Evolutionary conservation across 2,329 filamentous ascomycete genomes (phyloP), one percentile per base, ranked within the genome.

Genomic region (Hypoxylon sp.): DNA sequence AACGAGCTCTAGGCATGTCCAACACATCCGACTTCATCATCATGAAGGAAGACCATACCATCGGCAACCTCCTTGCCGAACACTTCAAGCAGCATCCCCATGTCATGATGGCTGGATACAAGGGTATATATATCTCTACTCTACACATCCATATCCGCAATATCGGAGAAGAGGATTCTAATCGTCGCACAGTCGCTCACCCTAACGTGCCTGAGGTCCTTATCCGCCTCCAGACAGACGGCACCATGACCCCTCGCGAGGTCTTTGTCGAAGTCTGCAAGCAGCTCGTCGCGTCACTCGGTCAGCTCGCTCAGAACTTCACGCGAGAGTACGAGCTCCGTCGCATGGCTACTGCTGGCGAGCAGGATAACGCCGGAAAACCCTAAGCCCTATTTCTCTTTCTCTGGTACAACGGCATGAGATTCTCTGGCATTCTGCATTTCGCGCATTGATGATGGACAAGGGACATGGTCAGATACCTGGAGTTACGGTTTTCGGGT

Each of bases 21-120:
- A 97, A 97, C 79, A 94, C 93, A n/a, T 92, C 94, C 9, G 92
- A 98, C 81, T 99, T 99, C 83, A 90, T 93, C 65, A 90, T 99
- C 82, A 93, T 94, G 82, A 98, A 98, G 81, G 96, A 99, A 81
- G 96, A 99, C 76, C 95, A 98, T 82, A 98, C 95, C 0, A 88
- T 99, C 26, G 96, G 91, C 75, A 98, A 99, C 80, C 87, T 99
- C 62, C 87, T 99, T 63, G 88, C 92, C 52, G 91, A 93, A 76
- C 93, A 95, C 76, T 91, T 99, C 63, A 90, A 96, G 83, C 90
- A 92, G 79, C 92, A 93, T 76, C 88, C 90, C 17, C 91, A 97
- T 78, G 92, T 99, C 74, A 85, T 92, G 75, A 97, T 98, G 86
- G 91, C 94, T 66, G 96, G 92, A 11, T 99, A 99, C 86, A 97